Base-by-base conservation (phyloP, 2,329 filamentous ascomycete genomes). In the Colletotrichum navitas region DNA sequence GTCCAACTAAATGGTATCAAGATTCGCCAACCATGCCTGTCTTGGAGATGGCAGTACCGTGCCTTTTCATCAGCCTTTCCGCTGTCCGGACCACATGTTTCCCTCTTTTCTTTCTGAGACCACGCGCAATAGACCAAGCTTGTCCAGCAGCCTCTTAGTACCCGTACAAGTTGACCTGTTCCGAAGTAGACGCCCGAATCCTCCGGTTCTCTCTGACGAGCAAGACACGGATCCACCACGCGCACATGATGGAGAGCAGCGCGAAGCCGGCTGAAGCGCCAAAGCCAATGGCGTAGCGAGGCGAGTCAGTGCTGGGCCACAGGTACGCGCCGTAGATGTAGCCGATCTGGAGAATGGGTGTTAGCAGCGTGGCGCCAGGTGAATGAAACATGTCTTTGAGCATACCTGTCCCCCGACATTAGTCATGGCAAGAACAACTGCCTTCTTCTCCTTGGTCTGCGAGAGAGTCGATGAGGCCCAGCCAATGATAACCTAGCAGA, bases 301-400 rank as follows among this genome's bases (percentile, higher is more conserved):
- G 85, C 45, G 77, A 79, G 66, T 86, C 84, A 11, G 73, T 81
- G 29, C 81, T 81, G 5, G 84, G 84, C 84, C 85, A 87, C 4
- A 87, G 77, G 72, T 86, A 86, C 1, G 84, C 83, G n/a, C 84
- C 84, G 74, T 85, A 87, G 55, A 87, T 84, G 74, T 85, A 86
- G 2, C 81, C 83, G 18, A 84, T 83, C 74, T 84, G 26, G 21
- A 18, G 18, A 41, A 1, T 16, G 12, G 0, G 11, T 0, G 18
- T 70, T 12, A 63, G 45, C 24, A 16, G 29, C 29, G 16, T 18
- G 29, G 4, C 8, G 14, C 10, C 2, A 18, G 0, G 5, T 5
- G 18, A 75, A 62, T 3, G 7, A 1, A 11, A 34, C 21, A 26
- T 11, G 5, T 16, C 3, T 26, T 6, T 21, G 34, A 16, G 24